These are phyloP conservation scores for Macrophomina phaseolina DNA, from an alignment of 2,329 filamentous ascomycete genomes.

Conservation along the genomic window DNA sequence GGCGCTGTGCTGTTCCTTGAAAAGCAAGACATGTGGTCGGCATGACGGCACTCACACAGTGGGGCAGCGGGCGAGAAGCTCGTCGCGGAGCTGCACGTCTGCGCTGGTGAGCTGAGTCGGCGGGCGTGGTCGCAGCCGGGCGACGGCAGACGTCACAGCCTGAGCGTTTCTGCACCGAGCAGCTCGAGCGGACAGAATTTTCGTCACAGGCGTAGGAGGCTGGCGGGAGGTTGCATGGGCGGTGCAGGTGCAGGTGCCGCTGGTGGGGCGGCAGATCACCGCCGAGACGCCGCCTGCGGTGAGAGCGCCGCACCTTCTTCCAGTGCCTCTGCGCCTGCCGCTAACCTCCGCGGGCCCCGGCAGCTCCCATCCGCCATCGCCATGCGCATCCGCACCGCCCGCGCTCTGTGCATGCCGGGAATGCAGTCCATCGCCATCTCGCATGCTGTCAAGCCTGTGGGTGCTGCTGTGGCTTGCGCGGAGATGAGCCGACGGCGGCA, in stretches of 20 bases:
- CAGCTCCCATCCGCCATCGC: too few species aligned
- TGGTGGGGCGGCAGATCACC: slow-evolving; percentile 32
- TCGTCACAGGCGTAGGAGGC: slow-evolving; percentile 8
- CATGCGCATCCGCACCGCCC: not conserved
- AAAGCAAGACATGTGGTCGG: not conserved
- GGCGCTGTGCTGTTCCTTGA: slow-evolving; percentile 19
- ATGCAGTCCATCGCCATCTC: not conserved
- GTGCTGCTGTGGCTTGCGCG: not conserved
- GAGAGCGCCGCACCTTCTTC: slow-evolving; percentile 9
- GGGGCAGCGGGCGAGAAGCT: slow-evolving; percentile 8
- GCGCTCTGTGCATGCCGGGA: not conserved
- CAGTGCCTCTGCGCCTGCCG: too few species aligned
- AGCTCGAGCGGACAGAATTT: slow-evolving; percentile 2
- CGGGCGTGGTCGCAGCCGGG: not conserved
- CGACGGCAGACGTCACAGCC: not conserved
- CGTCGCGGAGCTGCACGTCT: not conserved
- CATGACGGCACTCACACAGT: slow-evolving; percentile 12
- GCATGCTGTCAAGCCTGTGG: not conserved
- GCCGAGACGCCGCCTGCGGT: slow-evolving; percentile 1
- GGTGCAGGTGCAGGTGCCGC: not conserved
- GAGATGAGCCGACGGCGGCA: slow-evolving; percentile 15
- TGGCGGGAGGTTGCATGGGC: not conserved
- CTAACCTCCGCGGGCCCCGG: too few species aligned
- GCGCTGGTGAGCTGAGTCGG: not conserved
- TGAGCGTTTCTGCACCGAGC: not conserved